These are phyloP conservation scores for Pterulicium gracile DNA, from an alignment of 1,284 basidiomycete genomes.

Conservation along the genomic window DNA sequence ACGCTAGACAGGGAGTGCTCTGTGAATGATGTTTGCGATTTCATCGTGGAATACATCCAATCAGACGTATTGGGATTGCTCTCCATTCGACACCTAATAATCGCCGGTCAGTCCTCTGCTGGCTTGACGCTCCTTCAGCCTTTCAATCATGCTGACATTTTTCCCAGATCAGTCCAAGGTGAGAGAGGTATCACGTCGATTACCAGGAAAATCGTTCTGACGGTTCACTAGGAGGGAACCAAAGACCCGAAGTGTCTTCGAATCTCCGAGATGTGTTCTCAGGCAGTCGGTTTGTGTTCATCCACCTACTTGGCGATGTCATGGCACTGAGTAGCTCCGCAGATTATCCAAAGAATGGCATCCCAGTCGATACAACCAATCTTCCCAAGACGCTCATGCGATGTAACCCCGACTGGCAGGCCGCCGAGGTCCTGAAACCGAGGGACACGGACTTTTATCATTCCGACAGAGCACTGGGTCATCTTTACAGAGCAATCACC, in stretches of 20 bases:
- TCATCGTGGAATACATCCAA: slow-evolving; percentile 75
- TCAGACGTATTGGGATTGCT: slow-evolving; percentile 46
- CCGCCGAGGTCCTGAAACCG: slow-evolving; percentile 47
- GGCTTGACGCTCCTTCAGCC: neutral
- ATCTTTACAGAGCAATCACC: slow-evolving; percentile 51
- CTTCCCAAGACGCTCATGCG: slow-evolving; percentile 42
- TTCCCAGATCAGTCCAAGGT: slow-evolving; percentile 1
- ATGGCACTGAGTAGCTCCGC: slow-evolving; percentile 55
- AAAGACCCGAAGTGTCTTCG: slow-evolving; percentile 49
- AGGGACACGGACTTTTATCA: slow-evolving; percentile 57
- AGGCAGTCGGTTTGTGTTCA: slow-evolving; percentile 18
- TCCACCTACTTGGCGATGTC: neutral
- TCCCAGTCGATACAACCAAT: slow-evolving; percentile 37
- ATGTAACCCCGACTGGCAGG: slow-evolving; percentile 70
- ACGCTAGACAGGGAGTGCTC: slow-evolving; percentile 44
- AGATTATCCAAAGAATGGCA: slow-evolving; percentile 66
- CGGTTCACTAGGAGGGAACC: slow-evolving; percentile 58
- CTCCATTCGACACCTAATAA: slow-evolving; percentile 58
- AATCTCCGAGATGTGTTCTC: slow-evolving; percentile 56
- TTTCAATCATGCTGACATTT: neutral
- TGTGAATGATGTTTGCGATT: slow-evolving; percentile 70
- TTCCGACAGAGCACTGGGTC: slow-evolving; percentile 55
- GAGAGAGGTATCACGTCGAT: neutral
- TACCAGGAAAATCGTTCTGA: too few species aligned
- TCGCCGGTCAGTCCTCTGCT: slow-evolving; percentile 44